phyloP scores from a whole-genome alignment of 1,284 basidiomycete genomes.

The Apiotrichum gracile region DNA sequence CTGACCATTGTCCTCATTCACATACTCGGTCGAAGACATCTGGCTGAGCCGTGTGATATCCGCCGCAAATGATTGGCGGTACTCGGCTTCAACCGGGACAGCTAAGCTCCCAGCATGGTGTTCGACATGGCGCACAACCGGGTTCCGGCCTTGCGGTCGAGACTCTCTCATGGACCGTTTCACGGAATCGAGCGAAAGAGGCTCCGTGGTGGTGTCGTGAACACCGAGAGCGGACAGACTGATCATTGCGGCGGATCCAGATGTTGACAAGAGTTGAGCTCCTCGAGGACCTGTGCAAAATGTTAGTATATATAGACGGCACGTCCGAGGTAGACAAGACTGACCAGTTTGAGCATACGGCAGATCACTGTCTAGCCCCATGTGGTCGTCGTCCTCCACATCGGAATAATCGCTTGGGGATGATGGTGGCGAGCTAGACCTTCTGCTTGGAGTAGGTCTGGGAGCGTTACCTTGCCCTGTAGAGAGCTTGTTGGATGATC shows the following conservation, averaged over 20 bases:
- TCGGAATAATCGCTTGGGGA: not conserved
- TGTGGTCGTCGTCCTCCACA: too few relatives aligned
- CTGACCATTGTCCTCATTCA: not conserved
- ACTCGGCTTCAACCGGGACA: not conserved
- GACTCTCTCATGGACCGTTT: not conserved
- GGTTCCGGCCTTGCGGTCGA: not conserved
- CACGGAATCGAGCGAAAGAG: not conserved
- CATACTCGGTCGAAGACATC: not conserved
- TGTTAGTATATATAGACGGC: too few relatives aligned
- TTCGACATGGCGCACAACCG: not conserved
- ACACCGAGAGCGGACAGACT: not conserved
- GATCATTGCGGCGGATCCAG: not conserved
- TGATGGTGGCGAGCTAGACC: not conserved
- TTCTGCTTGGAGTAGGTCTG: too few relatives aligned
- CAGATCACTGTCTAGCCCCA: too few relatives aligned
- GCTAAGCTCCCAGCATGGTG: not conserved
- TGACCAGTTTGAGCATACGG: too few relatives aligned
- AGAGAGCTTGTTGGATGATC: too few relatives aligned
- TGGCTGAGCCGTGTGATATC: not conserved
- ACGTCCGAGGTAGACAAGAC: too few relatives aligned
- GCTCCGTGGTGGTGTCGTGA: not conserved
- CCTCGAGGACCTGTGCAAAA: too few relatives aligned
- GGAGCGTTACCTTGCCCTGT: too few relatives aligned
- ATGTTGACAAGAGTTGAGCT: not conserved
- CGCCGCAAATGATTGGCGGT: not conserved